Conservation (phyloP, 2,329 filamentous ascomycete genomes). For the Eurotiales sp. region DNA sequence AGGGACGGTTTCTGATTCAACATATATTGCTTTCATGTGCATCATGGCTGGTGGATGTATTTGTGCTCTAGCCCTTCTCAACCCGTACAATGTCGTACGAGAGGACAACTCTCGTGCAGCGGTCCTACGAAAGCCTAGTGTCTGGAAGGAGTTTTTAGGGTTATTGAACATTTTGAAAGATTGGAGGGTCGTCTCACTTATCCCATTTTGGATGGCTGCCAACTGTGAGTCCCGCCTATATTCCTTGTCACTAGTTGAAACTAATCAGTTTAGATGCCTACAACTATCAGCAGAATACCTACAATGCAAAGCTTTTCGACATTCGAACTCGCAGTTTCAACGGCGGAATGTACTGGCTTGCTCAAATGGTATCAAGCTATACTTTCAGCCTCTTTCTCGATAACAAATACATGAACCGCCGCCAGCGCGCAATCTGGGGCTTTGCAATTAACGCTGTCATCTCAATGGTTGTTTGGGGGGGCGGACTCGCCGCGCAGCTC, state of each 20-base stretch:
- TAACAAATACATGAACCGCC: slow-evolving; percentile 40
- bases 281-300: slow-evolving; percentile 51
- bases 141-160: slow-evolving; percentile 7
- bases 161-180: slow-evolving; percentile 33
- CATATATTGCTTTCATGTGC: slow-evolving; percentile 49
- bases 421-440: slow-evolving; percentile 48
- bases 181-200: slow-evolving; percentile 26
- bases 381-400: slow-evolving; percentile 39
- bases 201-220: slow-evolving; percentile 33
- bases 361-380: slow-evolving; percentile 49
- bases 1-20: slow-evolving; percentile 48
- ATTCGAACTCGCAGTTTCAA: slow-evolving; percentile 51
- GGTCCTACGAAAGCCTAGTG: background rate
- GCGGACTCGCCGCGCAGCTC: slow-evolving; percentile 64
- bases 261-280: slow-evolving; percentile 53
- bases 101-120: background rate
- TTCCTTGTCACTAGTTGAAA: too few relatives aligned
- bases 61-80: slow-evolving; percentile 48
- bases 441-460: slow-evolving; percentile 47
- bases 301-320: slow-evolving; percentile 51
- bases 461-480: slow-evolving; percentile 54
- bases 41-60: slow-evolving; percentile 50
- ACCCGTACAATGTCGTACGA: slow-evolving; percentile 33
- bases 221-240: slow-evolving; percentile 48
- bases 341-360: slow-evolving; percentile 50